Evolutionary conservation across 2,329 filamentous ascomycete species (phyloP).

Genomic region (Colletotrichum sp.): DNA sequence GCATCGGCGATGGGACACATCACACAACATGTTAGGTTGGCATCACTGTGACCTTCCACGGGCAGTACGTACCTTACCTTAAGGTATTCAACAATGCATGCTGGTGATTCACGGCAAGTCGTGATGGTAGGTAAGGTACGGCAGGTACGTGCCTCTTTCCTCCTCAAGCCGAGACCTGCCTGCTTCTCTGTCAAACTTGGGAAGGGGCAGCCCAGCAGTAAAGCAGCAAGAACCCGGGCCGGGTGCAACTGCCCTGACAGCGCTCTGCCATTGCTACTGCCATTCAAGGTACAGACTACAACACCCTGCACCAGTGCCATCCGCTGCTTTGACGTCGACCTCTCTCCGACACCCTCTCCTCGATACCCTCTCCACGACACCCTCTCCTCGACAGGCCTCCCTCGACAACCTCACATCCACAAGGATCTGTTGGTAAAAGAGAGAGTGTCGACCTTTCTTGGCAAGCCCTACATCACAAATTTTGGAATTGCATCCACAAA

Average conservation of each 20-base stretch:
- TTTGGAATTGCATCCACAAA: not conserved
- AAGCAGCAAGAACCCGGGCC: not conserved
- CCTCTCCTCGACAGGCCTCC: not conserved
- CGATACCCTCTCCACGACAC: not conserved
- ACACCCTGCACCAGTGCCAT: not conserved
- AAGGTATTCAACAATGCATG: not conserved
- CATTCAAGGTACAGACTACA: not conserved
- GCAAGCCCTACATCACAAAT: not conserved
- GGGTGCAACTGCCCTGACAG: not conserved
- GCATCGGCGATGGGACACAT: too few relatives aligned
- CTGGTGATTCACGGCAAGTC: not conserved
- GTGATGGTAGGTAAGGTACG: not conserved
- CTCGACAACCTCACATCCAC: not conserved
- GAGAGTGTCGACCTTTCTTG: not conserved
- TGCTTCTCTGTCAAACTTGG: not conserved
- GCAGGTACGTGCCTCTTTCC: not conserved
- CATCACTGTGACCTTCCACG: too few relatives aligned
- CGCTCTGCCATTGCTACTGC: not conserved
- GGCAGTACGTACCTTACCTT: not conserved
- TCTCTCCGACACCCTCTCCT: not conserved
- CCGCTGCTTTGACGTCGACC: not conserved
- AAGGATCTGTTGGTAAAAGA: not conserved
- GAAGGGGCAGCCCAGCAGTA: not conserved
- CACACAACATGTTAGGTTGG: too few relatives aligned
- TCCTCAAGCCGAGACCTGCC: not conserved